Evolutionary conservation across 805 yeast genomes (phyloP).

Genomic region (Tetrapisispora nanseiensis): DNA sequence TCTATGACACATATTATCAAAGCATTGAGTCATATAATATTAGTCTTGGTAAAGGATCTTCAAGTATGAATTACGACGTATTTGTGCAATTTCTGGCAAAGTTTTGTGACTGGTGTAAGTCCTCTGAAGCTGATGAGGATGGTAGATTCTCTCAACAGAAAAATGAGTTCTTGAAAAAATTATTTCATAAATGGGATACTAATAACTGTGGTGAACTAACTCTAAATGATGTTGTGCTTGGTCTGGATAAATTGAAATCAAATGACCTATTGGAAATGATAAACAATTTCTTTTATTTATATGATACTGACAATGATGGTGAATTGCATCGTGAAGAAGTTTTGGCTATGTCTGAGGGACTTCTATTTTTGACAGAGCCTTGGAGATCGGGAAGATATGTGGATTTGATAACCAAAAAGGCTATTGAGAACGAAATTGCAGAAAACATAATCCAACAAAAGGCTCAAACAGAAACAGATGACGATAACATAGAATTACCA

Average conservation of each 20-base stretch:
- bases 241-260: conserved; percentile 59
- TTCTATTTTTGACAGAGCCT: conserved; percentile 72
- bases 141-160: conserved; percentile 26
- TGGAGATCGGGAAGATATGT: conserved; percentile 66
- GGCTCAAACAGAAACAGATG: conserved; percentile 19
- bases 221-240: conserved; percentile 60
- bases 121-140: conserved; percentile 31
- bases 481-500: conserved; percentile 42
- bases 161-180: conserved; percentile 45
- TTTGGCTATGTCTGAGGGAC: conserved; percentile 76
- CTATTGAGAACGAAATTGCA: conserved; percentile 59
- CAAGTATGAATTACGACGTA: conserved; percentile 65
- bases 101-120: conserved; percentile 63
- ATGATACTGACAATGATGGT: conserved; percentile 51
- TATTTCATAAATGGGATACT: conserved; percentile 68
- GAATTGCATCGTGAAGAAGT: conserved; percentile 70
- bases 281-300: conserved; percentile 69
- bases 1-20: conserved; percentile 78
- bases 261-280: conserved; percentile 70
- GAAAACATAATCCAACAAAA: conserved; percentile 40
- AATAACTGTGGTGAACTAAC: conserved; percentile 45
- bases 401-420: conserved; percentile 53
- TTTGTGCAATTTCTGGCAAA: conserved; percentile 70
- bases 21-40: conserved; percentile 59
- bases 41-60: conserved; percentile 41